Evolutionary conservation across 1,284 basidiomycete genomes (phyloP).

Genomic region (Coniferiporia sulphurascens): DNA sequence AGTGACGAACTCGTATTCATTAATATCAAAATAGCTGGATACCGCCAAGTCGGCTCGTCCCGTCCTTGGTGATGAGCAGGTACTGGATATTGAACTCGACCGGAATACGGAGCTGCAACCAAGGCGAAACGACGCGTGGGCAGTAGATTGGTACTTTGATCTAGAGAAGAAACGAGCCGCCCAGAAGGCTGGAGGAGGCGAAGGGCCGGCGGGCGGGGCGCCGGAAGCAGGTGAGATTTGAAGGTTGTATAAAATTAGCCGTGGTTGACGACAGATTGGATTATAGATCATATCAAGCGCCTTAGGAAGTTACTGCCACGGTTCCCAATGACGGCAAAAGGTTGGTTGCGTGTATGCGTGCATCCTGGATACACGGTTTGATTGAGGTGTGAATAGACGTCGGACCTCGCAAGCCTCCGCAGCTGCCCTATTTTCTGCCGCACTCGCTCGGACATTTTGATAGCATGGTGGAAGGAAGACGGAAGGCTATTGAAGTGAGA

Average conservation of each 20-base stretch:
- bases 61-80: conserved; percentile 61
- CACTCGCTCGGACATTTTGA: conserved; percentile 41
- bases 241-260: conserved; percentile 25
- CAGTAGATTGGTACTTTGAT: conserved; percentile 21
- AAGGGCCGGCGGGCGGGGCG: neutral
- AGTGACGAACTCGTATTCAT: conserved; percentile 1
- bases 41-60: conserved; percentile 42
- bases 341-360: conserved; percentile 30
- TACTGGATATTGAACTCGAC: conserved; percentile 68
- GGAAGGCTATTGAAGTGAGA: conserved; percentile 67
- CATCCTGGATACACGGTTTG: neutral
- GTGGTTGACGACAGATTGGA: neutral
- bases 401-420: conserved; percentile 32
- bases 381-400: conserved; percentile 29
- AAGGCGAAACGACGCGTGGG: conserved; percentile 19
- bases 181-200: neutral
- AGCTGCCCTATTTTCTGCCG: conserved; percentile 52
- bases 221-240: conserved; percentile 1
- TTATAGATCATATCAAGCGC: conserved; percentile 36
- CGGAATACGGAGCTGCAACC: conserved; percentile 51
- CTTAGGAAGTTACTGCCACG: conserved; percentile 42
- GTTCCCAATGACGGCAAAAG: conserved; percentile 57
- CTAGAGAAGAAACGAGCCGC: neutral
- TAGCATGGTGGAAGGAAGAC: conserved; percentile 47
- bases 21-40: conserved; percentile 46